phyloP scores from a whole-genome alignment of 805 yeast species.

The Cyberlindnera lachancei region DNA sequence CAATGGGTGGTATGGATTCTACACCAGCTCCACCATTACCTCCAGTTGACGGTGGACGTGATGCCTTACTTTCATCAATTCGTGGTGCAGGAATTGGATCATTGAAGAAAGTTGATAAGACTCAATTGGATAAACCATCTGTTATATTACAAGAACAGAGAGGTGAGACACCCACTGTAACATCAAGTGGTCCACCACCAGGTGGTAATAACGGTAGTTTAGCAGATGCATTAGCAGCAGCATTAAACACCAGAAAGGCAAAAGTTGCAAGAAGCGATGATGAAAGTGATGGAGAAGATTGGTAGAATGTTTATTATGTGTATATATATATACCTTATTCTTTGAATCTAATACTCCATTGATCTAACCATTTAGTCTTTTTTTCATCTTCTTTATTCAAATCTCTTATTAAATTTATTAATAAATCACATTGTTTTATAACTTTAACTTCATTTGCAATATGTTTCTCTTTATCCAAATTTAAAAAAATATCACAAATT shows the following conservation, averaged over 20 bases:
- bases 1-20: constrained; percentile 7
- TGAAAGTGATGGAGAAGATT: constrained; percentile 75
- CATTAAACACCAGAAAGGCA: constrained; percentile 71
- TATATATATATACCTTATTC: not conserved
- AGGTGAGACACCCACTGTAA: constrained; percentile 46
- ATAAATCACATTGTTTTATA: constrained; percentile 7
- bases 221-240: constrained; percentile 86
- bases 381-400: constrained; percentile 43
- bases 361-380: constrained; percentile 49
- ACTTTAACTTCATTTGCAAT: constrained; percentile 27
- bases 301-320: constrained; percentile 31
- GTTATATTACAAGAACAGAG: constrained; percentile 63
- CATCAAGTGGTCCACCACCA: constrained; percentile 29
- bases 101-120: constrained; percentile 72
- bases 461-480: constrained; percentile 18
- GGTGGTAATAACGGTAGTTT: constrained; percentile 50
- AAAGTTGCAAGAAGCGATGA: constrained; percentile 79
- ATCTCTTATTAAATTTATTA: constrained; percentile 26
- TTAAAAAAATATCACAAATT: constrained; percentile 47
- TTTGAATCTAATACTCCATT: constrained; percentile 42
- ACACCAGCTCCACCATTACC: constrained; percentile 17
- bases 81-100: constrained; percentile 65
- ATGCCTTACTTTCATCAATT: constrained; percentile 81
- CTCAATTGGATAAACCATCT: constrained; percentile 75
- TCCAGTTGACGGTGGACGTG: constrained; percentile 52